A percentile compares a stretch with the other conserved stretches of the same genome.
phyloP scores from a whole-genome alignment of 1,284 basidiomycete species.

The Fomitiporia mediterranea region DNA sequence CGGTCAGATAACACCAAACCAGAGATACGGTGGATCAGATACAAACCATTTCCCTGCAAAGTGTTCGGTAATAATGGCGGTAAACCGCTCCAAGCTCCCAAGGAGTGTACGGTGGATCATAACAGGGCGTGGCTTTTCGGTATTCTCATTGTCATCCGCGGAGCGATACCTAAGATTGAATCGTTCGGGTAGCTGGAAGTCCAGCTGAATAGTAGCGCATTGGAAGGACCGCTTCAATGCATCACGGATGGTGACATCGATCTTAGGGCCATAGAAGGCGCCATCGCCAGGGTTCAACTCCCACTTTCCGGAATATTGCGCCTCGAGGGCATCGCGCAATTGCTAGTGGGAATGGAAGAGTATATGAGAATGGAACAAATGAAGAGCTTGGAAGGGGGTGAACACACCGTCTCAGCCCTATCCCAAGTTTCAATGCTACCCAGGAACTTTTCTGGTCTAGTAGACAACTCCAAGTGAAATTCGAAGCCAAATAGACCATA shows the following conservation, averaged over 20 bases:
- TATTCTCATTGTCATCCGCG: slow-evolving; percentile 53
- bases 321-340: slow-evolving; percentile 82
- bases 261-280: slow-evolving; percentile 96
- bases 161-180: slow-evolving; percentile 94
- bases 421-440: slow-evolving; percentile 92
- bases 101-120: slow-evolving; percentile 99
- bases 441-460: slow-evolving; percentile 92
- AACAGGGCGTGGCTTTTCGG: slow-evolving; percentile 76
- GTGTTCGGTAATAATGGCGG: slow-evolving; percentile 96
- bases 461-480: slow-evolving; percentile 95
- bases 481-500: slow-evolving; percentile 98
- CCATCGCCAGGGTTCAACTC: slow-evolving; percentile 94
- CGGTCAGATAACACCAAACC: slow-evolving; percentile 8
- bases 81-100: slow-evolving; percentile 93
- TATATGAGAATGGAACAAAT: slow-evolving; percentile 1
- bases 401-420: slow-evolving; percentile 70
- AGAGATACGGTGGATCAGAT: neutral
- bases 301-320: slow-evolving; percentile 89
- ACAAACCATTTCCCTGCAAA: slow-evolving; percentile 92
- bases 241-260: slow-evolving; percentile 96
- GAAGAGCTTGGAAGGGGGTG: neutral
- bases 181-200: slow-evolving; percentile 98
- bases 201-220: slow-evolving; percentile 98
- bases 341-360: slow-evolving; percentile 45
- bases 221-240: slow-evolving; percentile 93